phyloP scores from a whole-genome alignment of 1,284 basidiomycete species.

The Cerioporus squamosus region DNA sequence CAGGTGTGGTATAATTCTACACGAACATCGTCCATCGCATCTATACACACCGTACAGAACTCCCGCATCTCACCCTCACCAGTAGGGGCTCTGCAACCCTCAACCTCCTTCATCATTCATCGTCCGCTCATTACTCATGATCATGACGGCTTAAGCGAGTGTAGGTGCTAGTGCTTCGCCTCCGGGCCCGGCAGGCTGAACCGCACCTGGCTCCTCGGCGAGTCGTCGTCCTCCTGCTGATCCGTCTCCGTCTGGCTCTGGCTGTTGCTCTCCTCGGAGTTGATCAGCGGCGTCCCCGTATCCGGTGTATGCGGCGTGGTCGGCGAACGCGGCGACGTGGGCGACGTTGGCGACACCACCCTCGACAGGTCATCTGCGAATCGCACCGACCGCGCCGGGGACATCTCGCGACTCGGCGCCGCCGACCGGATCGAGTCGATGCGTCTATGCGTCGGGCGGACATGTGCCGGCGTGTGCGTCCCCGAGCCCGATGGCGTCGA shows the following conservation, averaged over 20 bases:
- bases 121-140: neutral
- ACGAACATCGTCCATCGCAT: conserved; percentile 13
- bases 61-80: conserved; percentile 4
- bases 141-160: neutral
- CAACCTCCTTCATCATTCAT: too few relatives aligned
- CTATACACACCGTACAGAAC: neutral
- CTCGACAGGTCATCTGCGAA: conserved; percentile 46
- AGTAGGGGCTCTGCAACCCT: too few relatives aligned
- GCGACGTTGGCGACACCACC: conserved; percentile 25
- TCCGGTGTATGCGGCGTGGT: conserved; percentile 16
- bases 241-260: conserved; percentile 20
- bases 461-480: conserved; percentile 17
- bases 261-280: neutral
- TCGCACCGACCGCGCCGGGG: conserved; percentile 53
- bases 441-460: conserved; percentile 30
- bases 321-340: conserved; percentile 22
- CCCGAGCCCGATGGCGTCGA: conserved; percentile 12
- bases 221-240: conserved; percentile 21
- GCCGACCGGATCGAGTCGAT: conserved; percentile 38
- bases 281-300: conserved; percentile 9
- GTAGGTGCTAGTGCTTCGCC: conserved; percentile 1
- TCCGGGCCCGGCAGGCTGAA: conserved; percentile 29
- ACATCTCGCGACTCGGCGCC: conserved; percentile 43
- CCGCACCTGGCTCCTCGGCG: conserved; percentile 30
- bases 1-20: conserved; percentile 11